phyloP scores from a whole-genome alignment of 2,329 filamentous ascomycete species.

The Fusarium sp. region DNA sequence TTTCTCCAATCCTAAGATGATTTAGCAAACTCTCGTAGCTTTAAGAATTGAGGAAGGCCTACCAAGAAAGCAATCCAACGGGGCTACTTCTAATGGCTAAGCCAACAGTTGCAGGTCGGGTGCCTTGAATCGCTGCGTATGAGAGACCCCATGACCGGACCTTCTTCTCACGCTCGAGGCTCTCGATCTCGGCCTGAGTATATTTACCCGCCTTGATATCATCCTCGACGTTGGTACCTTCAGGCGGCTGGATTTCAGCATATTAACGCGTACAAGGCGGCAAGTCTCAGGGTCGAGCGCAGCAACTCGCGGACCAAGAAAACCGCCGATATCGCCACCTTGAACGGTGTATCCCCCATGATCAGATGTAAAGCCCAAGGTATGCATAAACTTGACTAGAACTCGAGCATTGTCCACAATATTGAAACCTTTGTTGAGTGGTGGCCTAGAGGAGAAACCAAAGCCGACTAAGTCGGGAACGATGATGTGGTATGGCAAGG shows the following conservation, averaged over 20 bases:
- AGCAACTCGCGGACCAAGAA: background rate
- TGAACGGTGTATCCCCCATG: background rate
- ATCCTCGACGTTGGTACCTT: background rate
- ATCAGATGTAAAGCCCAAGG: background rate
- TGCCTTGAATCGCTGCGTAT: too few relatives aligned
- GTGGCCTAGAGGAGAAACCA: background rate
- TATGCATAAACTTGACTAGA: background rate
- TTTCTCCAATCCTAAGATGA: accelerated
- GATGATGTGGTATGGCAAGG: background rate
- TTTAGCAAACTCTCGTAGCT: too few relatives aligned
- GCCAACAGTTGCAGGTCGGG: too few relatives aligned
- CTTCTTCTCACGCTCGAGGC: accelerated
- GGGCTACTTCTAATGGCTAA: too few relatives aligned
- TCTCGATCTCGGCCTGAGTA: background rate
- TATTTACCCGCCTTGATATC: background rate
- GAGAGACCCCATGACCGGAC: background rate
- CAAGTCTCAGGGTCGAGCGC: background rate
- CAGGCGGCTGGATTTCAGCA: accelerated
- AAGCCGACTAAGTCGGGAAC: background rate
- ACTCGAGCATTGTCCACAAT: background rate
- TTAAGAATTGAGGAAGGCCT: too few relatives aligned
- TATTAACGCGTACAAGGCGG: accelerated
- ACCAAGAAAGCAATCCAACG: too few relatives aligned
- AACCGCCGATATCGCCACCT: background rate
- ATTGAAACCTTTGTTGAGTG: background rate